A percentile compares a stretch with the other conserved stretches of the same genome.
These are phyloP conservation scores for Arthrinium phaeospermum DNA, from an alignment of 2,329 filamentous ascomycete genomes.

Conservation along the genomic window DNA sequence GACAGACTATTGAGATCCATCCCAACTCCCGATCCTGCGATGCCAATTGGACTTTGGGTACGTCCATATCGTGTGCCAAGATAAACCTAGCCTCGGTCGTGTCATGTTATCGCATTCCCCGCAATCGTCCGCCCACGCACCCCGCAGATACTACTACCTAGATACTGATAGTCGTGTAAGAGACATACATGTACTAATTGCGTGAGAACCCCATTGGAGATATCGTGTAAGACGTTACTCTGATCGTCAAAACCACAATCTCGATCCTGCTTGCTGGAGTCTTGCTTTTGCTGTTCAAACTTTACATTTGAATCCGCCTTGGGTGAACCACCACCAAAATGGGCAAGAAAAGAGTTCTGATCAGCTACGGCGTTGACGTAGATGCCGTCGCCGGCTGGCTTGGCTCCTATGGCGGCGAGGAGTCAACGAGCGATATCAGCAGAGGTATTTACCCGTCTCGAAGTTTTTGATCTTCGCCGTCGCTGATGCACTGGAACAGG, in stretches of 20 bases:
- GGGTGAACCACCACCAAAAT: neutral
- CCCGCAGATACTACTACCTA: neutral
- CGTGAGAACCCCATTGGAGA: neutral
- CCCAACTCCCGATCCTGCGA: neutral
- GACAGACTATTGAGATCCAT: neutral
- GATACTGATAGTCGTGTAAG: neutral
- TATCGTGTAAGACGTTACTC: neutral
- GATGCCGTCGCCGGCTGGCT: slow-evolving; percentile 79
- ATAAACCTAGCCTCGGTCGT: neutral
- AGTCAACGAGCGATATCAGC: slow-evolving; percentile 74
- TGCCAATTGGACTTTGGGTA: neutral
- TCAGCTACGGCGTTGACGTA: slow-evolving; percentile 72
- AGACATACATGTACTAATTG: neutral
- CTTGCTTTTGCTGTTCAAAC: neutral
- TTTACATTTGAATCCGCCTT: neutral
- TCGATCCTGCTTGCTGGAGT: neutral
- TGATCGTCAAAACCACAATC: neutral
- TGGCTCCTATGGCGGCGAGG: slow-evolving; percentile 75
- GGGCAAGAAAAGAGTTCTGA: slow-evolving; percentile 22
- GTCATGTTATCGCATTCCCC: slow-evolving; percentile 11
- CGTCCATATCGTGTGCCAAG: slow-evolving; percentile 5
- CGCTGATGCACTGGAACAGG: slow-evolving; percentile 31
- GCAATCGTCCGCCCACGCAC: neutral
- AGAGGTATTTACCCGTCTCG: slow-evolving; percentile 54
- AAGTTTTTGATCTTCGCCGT: neutral